phyloP scores from a whole-genome alignment of 2,329 filamentous ascomycete genomes.

The Tolypocladium endophyticum region DNA sequence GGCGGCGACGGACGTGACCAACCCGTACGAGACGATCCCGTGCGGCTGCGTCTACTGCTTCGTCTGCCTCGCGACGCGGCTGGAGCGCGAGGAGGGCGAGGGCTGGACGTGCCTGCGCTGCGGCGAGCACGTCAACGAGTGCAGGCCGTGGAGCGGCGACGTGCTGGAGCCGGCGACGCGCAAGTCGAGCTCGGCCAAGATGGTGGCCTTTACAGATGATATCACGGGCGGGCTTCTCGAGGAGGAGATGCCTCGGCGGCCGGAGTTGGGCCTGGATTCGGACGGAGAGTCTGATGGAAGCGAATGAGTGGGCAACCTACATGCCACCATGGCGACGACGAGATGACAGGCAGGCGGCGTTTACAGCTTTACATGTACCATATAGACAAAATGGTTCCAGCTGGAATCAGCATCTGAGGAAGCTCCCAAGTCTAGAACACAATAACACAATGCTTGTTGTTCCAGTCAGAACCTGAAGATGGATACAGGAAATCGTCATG shows the following conservation, averaged over 20 bases:
- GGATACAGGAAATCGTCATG: neutral
- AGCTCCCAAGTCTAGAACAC: no score
- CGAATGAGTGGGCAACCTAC: neutral
- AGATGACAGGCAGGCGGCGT: neutral
- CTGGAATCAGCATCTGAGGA: no score
- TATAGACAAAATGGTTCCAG: neutral
- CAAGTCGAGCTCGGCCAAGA: conserved; percentile 37
- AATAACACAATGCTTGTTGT: neutral
- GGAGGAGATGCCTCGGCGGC: conserved; percentile 11
- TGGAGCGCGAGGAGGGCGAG: conserved; percentile 89
- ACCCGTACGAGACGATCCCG: conserved; percentile 83
- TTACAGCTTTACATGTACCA: neutral
- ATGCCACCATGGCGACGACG: conserved; percentile 1
- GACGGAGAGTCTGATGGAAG: conserved; percentile 10
- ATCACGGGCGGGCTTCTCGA: conserved; percentile 24
- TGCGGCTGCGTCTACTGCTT: conserved; percentile 95
- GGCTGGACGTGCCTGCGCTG: conserved; percentile 89
- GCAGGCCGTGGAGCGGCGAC: conserved; percentile 85
- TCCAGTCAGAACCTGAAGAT: neutral
- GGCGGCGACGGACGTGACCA: conserved; percentile 86
- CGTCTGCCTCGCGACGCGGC: conserved; percentile 79
- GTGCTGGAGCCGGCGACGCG: conserved; percentile 52
- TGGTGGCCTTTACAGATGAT: conserved; percentile 53
- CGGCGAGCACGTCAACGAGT: conserved; percentile 72
- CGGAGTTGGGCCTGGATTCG: neutral